These are phyloP conservation scores for Hericium erinaceus DNA, from an alignment of 768 basidiomycete species.

Conservation along the genomic window DNA sequence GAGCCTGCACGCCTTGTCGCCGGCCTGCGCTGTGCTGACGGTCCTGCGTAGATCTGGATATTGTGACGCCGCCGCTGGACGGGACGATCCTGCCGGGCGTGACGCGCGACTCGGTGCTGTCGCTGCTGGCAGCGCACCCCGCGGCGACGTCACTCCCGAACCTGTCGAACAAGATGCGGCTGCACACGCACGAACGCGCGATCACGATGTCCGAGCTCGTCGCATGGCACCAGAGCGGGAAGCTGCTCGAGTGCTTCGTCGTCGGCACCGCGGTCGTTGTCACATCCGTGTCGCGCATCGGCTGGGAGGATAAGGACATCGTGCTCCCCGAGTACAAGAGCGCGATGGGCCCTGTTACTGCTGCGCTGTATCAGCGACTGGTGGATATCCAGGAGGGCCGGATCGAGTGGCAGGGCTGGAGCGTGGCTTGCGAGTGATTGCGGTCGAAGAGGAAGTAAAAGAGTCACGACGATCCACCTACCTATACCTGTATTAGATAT, in stretches of 20 bases:
- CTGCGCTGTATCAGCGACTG: conserved; percentile 62
- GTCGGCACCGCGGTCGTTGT: conserved; percentile 81
- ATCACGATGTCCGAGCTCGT: conserved; percentile 37
- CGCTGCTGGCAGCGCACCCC: conserved; percentile 57
- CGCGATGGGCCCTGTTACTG: conserved; percentile 45
- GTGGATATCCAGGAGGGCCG: conserved; percentile 69
- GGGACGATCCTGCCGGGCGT: conserved; percentile 91
- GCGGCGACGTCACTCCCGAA: conserved; percentile 29
- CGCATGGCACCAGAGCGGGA: conserved; percentile 40
- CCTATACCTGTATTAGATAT: background rate
- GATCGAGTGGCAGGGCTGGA: conserved; percentile 56
- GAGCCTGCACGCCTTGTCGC: background rate
- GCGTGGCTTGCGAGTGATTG: conserved; percentile 29
- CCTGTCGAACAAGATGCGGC: conserved; percentile 32
- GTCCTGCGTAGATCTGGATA: conserved; percentile 47
- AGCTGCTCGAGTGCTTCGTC: conserved; percentile 74
- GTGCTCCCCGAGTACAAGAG: conserved; percentile 15
- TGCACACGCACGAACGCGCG: conserved; percentile 33
- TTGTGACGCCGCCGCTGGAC: conserved; percentile 83
- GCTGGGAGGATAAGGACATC: conserved; percentile 32
- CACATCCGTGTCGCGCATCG: conserved; percentile 62
- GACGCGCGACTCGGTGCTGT: conserved; percentile 77
- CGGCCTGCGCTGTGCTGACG: background rate
- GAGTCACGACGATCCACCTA: background rate
- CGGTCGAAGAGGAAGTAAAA: background rate